These are phyloP conservation scores for Moricandia moricandioides DNA, from an alignment of 345 rosid genomes.

Conservation along the genomic window DNA sequence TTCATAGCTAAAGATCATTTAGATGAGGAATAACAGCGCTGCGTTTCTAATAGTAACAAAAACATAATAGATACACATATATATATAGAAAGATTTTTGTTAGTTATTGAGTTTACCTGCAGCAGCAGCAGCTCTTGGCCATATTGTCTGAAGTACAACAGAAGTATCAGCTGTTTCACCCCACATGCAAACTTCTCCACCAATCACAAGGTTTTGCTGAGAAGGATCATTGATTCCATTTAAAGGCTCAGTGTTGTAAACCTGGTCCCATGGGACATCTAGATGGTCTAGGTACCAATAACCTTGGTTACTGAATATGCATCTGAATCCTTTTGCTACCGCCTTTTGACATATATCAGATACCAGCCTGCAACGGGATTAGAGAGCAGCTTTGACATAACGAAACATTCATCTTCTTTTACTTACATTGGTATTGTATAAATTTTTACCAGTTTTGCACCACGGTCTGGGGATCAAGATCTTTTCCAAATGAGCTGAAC, in stretches of 20 bases:
- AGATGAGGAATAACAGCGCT: too few species aligned
- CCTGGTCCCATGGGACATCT: slow-evolving; percentile 74
- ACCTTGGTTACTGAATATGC: slow-evolving; percentile 87
- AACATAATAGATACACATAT: too few species aligned
- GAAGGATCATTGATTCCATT: slow-evolving; percentile 63
- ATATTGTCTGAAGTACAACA: slow-evolving; percentile 75
- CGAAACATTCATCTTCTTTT: not conserved
- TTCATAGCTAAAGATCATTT: not conserved
- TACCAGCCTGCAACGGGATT: slow-evolving; percentile 58
- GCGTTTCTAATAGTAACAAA: too few species aligned
- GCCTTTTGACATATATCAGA: slow-evolving; percentile 80
- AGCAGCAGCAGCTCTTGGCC: slow-evolving; percentile 95
- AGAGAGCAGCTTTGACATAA: not conserved
- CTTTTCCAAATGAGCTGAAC: slow-evolving; percentile 59
- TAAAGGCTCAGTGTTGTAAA: slow-evolving; percentile 75
- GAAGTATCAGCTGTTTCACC: slow-evolving; percentile 84
- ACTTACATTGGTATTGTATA: not conserved
- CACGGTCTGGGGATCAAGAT: slow-evolving; percentile 76
- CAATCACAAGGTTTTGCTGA: slow-evolving; percentile 68
- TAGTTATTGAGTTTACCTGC: slow-evolving; percentile 70
- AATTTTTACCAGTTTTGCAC: slow-evolving; percentile 80
- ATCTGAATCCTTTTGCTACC: slow-evolving; percentile 81
- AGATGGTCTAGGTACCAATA: slow-evolving; percentile 92
- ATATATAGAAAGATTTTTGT: too few species aligned
- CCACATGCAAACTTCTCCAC: slow-evolving; percentile 99